Base-by-base conservation (phyloP, 306 rosid genomes). In the Trichosanthes cucumerina region DNA sequence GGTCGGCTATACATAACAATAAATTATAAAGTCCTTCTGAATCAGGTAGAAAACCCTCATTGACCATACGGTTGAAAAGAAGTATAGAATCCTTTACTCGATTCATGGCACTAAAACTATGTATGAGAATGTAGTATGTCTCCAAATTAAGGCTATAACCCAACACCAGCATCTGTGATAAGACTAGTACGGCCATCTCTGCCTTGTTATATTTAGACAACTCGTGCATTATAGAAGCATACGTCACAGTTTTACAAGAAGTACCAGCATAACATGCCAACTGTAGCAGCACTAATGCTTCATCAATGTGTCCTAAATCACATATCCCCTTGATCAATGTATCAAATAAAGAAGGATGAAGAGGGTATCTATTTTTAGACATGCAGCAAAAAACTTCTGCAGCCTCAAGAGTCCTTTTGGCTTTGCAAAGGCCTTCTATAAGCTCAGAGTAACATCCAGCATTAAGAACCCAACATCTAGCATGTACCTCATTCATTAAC, bases 381-480 rank as follows among this genome's bases (percentile, higher is more conserved):
- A 89, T 95, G 77, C 92, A 88, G 85, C 66, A 50, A 85, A 91
- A 92, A 39, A 91, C 88, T 77, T 87, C 86, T 65, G 86, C 36
- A 43, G 92, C 96, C 62, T 91, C 88, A 15, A 28, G 79, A 38
- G 81, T 78, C 83, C 77, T 82, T 68, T 89, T 83, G 28, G 56
- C 80, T 60, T 71, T 84, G 81, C 96, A 91, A 43, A 95, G 92
- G 80, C 93, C 85, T 78, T 86, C 81, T 43, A 95, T 85, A 46
- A 95, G 88, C 80, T 85, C 88, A 18, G 91, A 84, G 87, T 89
- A 95, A 79, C 93, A 84, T 68, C 74, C 41, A 66, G 85, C 49
- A 86, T 82, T 91, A 82, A 95, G 89, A 86, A 85, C 81, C 97
- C 96, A 90, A 83, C 84, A 59, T 71, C 85, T 88, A 75, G 86